These are phyloP conservation scores for Fraxinus americana DNA, from an alignment of 257 asterid genomes.

Conservation along the genomic window DNA sequence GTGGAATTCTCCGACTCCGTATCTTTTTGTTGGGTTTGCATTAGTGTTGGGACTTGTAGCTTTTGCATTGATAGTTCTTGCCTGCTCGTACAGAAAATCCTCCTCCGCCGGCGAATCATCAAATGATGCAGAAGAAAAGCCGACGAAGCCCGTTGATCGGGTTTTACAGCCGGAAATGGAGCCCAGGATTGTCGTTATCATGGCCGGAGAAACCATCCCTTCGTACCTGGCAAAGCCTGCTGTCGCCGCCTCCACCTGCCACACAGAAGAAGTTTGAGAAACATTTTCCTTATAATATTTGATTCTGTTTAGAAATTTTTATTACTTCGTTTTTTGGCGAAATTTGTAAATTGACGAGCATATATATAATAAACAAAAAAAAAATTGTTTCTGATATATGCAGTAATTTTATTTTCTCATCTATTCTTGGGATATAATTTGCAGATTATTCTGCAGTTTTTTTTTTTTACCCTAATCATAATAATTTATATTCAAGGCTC, in stretches of 20 bases:
- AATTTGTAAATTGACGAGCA: conserved; percentile 22
- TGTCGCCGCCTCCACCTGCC: conserved; percentile 12
- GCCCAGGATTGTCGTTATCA: conserved; percentile 51
- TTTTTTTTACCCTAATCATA: background rate
- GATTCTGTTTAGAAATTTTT: background rate
- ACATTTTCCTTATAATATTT: background rate
- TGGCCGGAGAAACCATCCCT: conserved; percentile 58
- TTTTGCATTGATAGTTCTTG: conserved; percentile 39
- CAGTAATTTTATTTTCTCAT: background rate
- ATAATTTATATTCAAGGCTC: background rate
- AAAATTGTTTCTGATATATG: no score
- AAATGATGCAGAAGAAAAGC: conserved; percentile 14
- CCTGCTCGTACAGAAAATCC: conserved; percentile 35
- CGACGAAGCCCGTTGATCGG: conserved; percentile 13
- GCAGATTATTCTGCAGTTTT: background rate
- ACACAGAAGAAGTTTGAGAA: conserved; percentile 23
- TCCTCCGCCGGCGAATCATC: conserved; percentile 2
- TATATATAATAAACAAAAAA: background rate
- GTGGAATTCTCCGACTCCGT: conserved; percentile 47
- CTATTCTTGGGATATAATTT: background rate
- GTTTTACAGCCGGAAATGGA: conserved; percentile 42
- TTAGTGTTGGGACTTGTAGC: conserved; percentile 41
- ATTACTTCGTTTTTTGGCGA: background rate
- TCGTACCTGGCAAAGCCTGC: conserved; percentile 43
- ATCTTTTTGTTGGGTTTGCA: conserved; percentile 39